Evolutionary conservation across 257 asterid genomes (phyloP).

Genomic region (Catharanthus roseus): DNA sequence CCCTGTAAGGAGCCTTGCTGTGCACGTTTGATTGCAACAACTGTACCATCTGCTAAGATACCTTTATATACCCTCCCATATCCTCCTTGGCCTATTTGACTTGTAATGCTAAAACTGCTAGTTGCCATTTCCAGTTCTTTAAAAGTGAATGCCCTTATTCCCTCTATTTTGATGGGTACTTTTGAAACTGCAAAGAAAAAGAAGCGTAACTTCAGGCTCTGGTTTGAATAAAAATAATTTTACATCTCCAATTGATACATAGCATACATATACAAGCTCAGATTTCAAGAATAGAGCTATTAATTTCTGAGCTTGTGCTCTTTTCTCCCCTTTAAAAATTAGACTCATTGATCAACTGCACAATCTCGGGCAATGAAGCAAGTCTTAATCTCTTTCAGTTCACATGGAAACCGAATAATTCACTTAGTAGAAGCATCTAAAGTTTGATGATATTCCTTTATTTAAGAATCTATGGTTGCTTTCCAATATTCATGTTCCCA

Average conservation of each 20-base stretch:
- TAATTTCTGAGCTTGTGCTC: not conserved
- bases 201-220: not conserved
- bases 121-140: slow-evolving; percentile 37
- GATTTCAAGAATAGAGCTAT: not conserved
- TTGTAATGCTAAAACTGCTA: slow-evolving; percentile 25
- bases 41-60: slow-evolving; percentile 22
- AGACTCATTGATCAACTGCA: not conserved
- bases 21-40: slow-evolving; percentile 43
- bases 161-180: slow-evolving; percentile 36
- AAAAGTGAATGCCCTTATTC: slow-evolving; percentile 32
- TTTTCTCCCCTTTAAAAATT: not conserved
- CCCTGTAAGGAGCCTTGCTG: slow-evolving; percentile 42
- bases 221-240: not conserved
- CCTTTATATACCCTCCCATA: slow-evolving; percentile 41
- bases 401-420: not conserved
- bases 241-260: not conserved
- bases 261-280: slow-evolving; percentile 3
- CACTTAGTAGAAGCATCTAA: not conserved
- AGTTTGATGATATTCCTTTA: not conserved
- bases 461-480: not conserved
- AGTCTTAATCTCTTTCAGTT: not conserved
- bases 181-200: slow-evolving; percentile 27
- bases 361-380: not conserved
- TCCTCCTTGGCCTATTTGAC: slow-evolving; percentile 45
- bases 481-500: not conserved